phyloP scores from a whole-genome alignment of 2,329 filamentous ascomycete genomes.

The Curvularia spicifera region DNA sequence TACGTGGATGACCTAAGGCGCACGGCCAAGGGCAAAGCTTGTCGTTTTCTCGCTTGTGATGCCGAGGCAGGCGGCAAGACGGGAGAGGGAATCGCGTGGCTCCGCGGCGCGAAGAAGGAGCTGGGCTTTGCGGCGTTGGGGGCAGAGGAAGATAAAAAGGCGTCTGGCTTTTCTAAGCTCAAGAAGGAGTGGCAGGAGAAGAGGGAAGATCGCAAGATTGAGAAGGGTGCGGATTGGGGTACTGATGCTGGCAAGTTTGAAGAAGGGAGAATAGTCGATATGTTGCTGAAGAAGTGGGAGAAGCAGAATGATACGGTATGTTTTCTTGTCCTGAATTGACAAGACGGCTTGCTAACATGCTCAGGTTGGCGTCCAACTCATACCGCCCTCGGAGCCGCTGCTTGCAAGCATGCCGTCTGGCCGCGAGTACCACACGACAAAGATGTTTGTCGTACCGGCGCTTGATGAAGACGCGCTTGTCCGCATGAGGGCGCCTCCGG shows the following conservation, averaged over 20 bases:
- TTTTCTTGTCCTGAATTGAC: conserved; percentile 5
- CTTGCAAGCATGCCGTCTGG: conserved; percentile 84
- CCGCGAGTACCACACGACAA: conserved; percentile 79
- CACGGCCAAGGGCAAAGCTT: conserved; percentile 82
- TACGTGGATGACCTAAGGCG: conserved; percentile 79
- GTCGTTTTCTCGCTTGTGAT: conserved; percentile 88
- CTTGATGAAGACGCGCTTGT: conserved; percentile 69
- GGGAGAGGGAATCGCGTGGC: conserved; percentile 86
- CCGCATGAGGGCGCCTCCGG: conserved; percentile 63
- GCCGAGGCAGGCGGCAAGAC: conserved; percentile 82
- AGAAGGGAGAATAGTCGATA: conserved; percentile 83
- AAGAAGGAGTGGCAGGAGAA: conserved; percentile 79
- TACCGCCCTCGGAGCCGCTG: conserved; percentile 75
- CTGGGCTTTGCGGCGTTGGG: conserved; percentile 65
- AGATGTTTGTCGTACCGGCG: conserved; percentile 68
- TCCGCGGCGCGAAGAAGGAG: conserved; percentile 76
- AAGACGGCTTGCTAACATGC: neutral
- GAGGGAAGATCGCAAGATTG: conserved; percentile 78
- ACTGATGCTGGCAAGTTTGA: conserved; percentile 83
- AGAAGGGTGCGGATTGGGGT: conserved; percentile 76
- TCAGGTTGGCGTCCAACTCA: conserved; percentile 78
- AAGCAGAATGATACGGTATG: conserved; percentile 91
- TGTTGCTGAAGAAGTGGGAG: conserved; percentile 87
- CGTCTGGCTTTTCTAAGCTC: conserved; percentile 66
- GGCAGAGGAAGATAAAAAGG: conserved; percentile 53